These are phyloP conservation scores for Ophiostoma australiae DNA, from an alignment of 2,329 filamentous ascomycete genomes.

Conservation along the genomic window DNA sequence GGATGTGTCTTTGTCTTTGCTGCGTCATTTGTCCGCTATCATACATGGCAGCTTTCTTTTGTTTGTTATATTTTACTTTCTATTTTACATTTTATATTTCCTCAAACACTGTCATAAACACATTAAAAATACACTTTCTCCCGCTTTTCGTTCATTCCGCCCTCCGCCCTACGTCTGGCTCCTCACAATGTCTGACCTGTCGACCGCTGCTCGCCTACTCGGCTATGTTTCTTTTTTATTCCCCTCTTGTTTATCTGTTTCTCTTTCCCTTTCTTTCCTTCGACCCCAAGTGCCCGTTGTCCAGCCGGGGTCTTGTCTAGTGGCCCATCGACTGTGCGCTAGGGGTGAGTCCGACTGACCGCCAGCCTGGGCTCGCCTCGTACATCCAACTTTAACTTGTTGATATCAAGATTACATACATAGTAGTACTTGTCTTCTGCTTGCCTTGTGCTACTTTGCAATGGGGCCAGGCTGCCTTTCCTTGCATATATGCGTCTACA, in stretches of 20 bases:
- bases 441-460: neutral
- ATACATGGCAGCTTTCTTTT: neutral
- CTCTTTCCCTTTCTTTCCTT: neutral
- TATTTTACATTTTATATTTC: neutral
- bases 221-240: neutral
- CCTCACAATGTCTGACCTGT: neutral
- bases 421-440: no score
- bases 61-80: neutral
- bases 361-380: neutral
- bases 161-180: neutral
- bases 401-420: neutral
- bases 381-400: neutral
- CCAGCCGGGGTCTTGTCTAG: constrained; percentile 13
- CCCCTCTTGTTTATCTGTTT: neutral
- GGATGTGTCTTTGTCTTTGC: neutral
- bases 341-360: constrained; percentile 18
- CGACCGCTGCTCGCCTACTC: neutral
- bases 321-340: constrained; percentile 14
- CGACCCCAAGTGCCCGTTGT: constrained; percentile 3
- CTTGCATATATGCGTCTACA: neutral
- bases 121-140: neutral
- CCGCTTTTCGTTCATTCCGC: constrained; percentile 4
- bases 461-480: neutral
- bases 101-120: neutral
- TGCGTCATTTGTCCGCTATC: neutral